phyloP scores from a whole-genome alignment of 441 rosid species.

The Iberis amara region DNA sequence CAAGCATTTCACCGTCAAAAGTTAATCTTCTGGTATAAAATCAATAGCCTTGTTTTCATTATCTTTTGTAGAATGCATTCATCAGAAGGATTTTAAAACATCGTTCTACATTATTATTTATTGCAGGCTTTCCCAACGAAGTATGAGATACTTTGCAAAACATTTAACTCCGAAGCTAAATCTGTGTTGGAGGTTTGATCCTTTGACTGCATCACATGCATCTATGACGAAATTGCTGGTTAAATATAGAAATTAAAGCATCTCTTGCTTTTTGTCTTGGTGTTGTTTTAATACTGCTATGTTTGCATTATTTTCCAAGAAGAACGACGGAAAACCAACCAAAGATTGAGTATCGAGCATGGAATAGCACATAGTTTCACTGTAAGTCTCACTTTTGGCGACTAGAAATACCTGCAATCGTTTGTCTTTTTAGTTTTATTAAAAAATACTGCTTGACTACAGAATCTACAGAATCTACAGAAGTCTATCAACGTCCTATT shows the following conservation, averaged over 20 bases:
- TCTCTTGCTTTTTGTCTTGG: slow-evolving; percentile 4
- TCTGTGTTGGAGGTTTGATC: slow-evolving; percentile 44
- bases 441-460: neutral
- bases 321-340: slow-evolving; percentile 18
- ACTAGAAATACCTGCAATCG: neutral
- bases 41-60: slow-evolving; percentile 10
- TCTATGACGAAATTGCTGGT: slow-evolving; percentile 7
- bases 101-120: slow-evolving; percentile 6
- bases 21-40: slow-evolving; percentile 52
- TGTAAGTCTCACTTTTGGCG: slow-evolving; percentile 20
- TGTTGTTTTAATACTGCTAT: slow-evolving; percentile 13
- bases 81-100: neutral
- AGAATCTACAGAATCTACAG: neutral
- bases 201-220: slow-evolving; percentile 4
- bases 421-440: neutral
- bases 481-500: too few relatives aligned
- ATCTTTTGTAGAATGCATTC: neutral
- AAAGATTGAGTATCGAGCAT: slow-evolving; percentile 17
- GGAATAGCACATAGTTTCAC: slow-evolving; percentile 8
- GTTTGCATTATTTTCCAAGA: slow-evolving; percentile 16
- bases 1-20: slow-evolving; percentile 78
- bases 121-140: slow-evolving; percentile 45
- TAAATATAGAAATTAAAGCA: neutral
- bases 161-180: slow-evolving; percentile 61
- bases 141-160: slow-evolving; percentile 88